Evolutionary conservation across 768 basidiomycete genomes (phyloP).

Genomic region (Termitomyces sp.): DNA sequence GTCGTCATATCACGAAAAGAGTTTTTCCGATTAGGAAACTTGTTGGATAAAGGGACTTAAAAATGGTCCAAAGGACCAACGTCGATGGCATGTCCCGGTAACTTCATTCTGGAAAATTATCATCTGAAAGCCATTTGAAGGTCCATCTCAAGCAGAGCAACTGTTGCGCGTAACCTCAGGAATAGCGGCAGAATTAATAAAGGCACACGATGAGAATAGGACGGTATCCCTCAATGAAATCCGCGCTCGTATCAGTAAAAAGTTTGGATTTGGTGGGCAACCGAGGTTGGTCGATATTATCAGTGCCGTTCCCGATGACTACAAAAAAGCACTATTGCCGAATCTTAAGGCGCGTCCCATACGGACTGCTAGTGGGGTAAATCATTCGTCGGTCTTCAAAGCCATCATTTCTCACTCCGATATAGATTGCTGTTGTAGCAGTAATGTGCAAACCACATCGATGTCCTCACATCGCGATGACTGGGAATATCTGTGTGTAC

Average conservation of each 20-base stretch:
- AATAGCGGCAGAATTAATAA: constrained; percentile 91
- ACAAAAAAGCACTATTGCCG: constrained; percentile 86
- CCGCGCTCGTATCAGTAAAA: constrained; percentile 85
- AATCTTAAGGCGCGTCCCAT: constrained; percentile 92
- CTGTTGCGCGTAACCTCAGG: constrained; percentile 89
- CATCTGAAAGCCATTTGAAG: constrained; percentile 24
- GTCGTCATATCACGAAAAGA: background rate
- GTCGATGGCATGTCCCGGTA: constrained; percentile 7
- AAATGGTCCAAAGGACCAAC: constrained; percentile 13
- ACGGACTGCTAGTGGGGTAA: constrained; percentile 91
- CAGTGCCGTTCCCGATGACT: constrained; percentile 96
- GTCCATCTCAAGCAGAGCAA: constrained; percentile 85
- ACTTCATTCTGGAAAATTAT: background rate
- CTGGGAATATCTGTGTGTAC: constrained; percentile 98
- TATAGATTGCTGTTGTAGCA: constrained; percentile 93
- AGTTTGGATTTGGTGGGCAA: constrained; percentile 78
- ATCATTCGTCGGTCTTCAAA: constrained; percentile 20
- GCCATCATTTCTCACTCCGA: background rate
- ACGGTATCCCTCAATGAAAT: constrained; percentile 85
- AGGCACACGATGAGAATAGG: constrained; percentile 72
- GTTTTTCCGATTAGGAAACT: background rate
- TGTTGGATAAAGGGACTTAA: background rate
- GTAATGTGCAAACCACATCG: constrained; percentile 99
- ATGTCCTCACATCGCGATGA: constrained; percentile 99
- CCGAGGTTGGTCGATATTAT: constrained; percentile 97